Percentiles rank a stretch among this genome's conserved stretches.
Evolutionary conservation across 495 filamentous ascomycete genomes (phyloP).

Genomic region (Trichodelitschia bisporula): DNA sequence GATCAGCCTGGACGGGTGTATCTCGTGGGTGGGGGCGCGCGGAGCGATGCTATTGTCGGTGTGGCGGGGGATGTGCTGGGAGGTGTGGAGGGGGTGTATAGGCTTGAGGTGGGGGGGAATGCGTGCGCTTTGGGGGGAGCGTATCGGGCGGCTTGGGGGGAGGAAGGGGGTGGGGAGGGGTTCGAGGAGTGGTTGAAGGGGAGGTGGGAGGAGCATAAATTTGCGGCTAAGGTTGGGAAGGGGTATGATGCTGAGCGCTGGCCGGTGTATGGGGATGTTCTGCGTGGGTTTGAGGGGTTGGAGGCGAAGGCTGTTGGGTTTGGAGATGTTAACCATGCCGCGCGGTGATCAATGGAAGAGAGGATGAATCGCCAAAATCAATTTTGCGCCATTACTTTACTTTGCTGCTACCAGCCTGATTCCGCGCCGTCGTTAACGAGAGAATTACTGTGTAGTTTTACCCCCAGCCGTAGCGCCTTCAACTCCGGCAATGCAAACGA

Average conservation of each 20-base stretch:
- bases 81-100: slow-evolving; percentile 68
- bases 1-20: slow-evolving; percentile 77
- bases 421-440: too few relatives aligned
- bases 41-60: slow-evolving; percentile 66
- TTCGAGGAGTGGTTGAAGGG: slow-evolving; percentile 70
- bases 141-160: slow-evolving; percentile 90
- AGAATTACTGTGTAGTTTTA: too few relatives aligned
- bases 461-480: too few relatives aligned
- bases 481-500: too few relatives aligned
- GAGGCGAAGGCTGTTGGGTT: slow-evolving; percentile 48
- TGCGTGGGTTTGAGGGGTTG: slow-evolving; percentile 59
- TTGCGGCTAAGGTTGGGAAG: slow-evolving; percentile 54
- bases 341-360: too few relatives aligned
- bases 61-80: slow-evolving; percentile 71
- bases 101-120: slow-evolving; percentile 84
- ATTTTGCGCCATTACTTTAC: too few relatives aligned
- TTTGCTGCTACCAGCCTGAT: too few relatives aligned
- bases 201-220: slow-evolving; percentile 66
- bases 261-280: slow-evolving; percentile 46
- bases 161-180: slow-evolving; percentile 41
- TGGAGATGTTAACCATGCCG: too few relatives aligned
- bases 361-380: too few relatives aligned
- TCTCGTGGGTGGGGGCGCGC: slow-evolving; percentile 73
- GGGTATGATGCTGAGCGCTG: slow-evolving; percentile 57
- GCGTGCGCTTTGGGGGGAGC: slow-evolving; percentile 85